Percentiles rank a stretch among this genome's conserved stretches.
Evolutionary conservation across 805 yeast genomes (phyloP).

Genomic region (Wickerhamiella bombiphila): DNA sequence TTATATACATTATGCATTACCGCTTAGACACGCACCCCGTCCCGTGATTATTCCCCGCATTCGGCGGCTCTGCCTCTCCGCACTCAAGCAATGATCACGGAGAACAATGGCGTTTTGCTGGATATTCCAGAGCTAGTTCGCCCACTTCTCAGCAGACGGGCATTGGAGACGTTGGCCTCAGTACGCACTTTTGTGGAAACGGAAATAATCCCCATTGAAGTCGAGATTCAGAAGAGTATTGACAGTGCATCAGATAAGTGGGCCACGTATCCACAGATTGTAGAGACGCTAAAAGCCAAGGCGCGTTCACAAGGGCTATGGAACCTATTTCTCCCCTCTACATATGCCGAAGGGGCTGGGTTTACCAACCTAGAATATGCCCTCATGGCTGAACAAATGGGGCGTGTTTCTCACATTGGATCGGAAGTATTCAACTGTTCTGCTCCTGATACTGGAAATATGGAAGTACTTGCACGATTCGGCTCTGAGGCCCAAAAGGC

Average conservation of each 20-base stretch:
- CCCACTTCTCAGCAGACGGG: slow-evolving; percentile 23
- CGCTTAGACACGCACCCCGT: too few relatives aligned
- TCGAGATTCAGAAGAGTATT: slow-evolving; percentile 30
- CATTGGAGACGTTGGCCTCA: slow-evolving; percentile 22
- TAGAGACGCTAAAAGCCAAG: slow-evolving; percentile 37
- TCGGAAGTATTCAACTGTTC: slow-evolving; percentile 46
- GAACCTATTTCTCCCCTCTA: slow-evolving; percentile 42
- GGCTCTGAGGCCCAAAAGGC: slow-evolving; percentile 31
- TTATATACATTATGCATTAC: too few relatives aligned
- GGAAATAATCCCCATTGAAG: slow-evolving; percentile 44
- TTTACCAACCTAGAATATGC: slow-evolving; percentile 50
- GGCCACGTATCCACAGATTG: slow-evolving; percentile 32
- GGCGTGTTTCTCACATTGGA: slow-evolving; percentile 34
- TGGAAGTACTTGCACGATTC: slow-evolving; percentile 30
- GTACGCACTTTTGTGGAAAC: slow-evolving; percentile 39
- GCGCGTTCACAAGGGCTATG: slow-evolving; percentile 42
- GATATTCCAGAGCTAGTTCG: slow-evolving; percentile 9
- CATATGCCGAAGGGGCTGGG: slow-evolving; percentile 40
- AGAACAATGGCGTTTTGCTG: not conserved
- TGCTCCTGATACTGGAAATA: slow-evolving; percentile 57
- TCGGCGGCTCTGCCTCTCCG: too few relatives aligned
- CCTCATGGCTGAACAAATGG: slow-evolving; percentile 48
- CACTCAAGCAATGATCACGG: not conserved
- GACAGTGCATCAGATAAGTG: slow-evolving; percentile 33
- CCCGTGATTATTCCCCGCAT: too few relatives aligned